Conservation (phyloP, 2,329 filamentous ascomycete genomes). For the Fusarium pilosicola region DNA sequence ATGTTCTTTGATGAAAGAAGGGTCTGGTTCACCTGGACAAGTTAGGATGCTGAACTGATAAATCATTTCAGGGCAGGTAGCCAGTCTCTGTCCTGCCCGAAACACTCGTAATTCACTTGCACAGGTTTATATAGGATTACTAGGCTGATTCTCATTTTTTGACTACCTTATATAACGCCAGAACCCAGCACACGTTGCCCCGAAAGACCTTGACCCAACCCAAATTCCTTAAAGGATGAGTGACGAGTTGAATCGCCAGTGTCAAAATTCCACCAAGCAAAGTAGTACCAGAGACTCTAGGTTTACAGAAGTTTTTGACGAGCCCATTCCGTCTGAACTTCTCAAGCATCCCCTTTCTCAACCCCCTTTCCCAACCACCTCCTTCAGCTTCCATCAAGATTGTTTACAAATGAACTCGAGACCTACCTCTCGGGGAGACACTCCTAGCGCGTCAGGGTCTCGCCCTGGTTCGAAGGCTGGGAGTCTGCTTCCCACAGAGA, state of each 20-base stretch:
- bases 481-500: background rate
- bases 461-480: background rate
- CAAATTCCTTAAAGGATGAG: background rate
- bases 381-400: background rate
- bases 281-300: background rate
- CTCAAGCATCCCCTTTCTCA: background rate
- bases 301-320: slow-evolving; percentile 1
- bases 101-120: no score
- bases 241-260: background rate
- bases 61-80: no score
- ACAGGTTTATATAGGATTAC: background rate
- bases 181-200: background rate
- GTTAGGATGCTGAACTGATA: no score
- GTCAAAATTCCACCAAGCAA: no score
- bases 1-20: background rate
- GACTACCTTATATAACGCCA: background rate
- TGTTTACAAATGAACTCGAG: background rate
- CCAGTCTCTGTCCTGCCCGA: background rate
- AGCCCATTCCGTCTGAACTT: background rate
- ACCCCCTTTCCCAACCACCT: background rate
- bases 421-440: background rate
- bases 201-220: background rate
- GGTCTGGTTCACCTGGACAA: background rate
- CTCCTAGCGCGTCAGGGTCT: background rate
- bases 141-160: background rate